A percentile compares a stretch with the other conserved stretches of the same genome.
phyloP scores from a whole-genome alignment of 345 rosid species.

The Aquilaria sinensis region DNA sequence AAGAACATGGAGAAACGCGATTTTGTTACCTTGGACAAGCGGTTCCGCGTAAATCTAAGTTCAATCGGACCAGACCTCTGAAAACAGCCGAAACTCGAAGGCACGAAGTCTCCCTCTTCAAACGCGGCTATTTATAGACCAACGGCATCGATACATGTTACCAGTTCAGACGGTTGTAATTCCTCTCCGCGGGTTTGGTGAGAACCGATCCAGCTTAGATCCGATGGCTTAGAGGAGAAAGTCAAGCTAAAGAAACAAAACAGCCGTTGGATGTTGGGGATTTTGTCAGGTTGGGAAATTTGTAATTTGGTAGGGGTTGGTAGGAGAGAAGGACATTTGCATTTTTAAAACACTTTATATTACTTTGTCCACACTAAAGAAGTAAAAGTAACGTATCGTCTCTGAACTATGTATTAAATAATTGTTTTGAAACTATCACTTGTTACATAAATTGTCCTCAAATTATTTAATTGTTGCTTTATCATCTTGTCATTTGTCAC shows the following conservation, averaged over 20 bases:
- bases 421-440: too few relatives aligned
- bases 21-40: constrained; percentile 10
- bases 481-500: too few relatives aligned
- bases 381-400: too few relatives aligned
- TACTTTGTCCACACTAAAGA: too few relatives aligned
- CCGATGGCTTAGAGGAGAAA: background rate
- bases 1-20: background rate
- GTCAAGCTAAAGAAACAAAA: background rate
- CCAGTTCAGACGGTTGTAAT: constrained; percentile 12
- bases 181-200: constrained; percentile 9
- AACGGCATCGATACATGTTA: constrained; percentile 9
- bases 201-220: constrained; percentile 2
- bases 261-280: constrained; percentile 17
- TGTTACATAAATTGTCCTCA: too few relatives aligned
- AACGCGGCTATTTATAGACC: constrained; percentile 20
- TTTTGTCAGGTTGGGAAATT: background rate
- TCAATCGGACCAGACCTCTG: constrained; percentile 15
- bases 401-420: too few relatives aligned
- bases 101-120: background rate
- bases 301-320: constrained; percentile 20
- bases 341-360: background rate
- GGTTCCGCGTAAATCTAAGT: constrained; percentile 10
- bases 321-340: constrained; percentile 23
- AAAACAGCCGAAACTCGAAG: constrained; percentile 3
- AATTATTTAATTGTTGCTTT: too few relatives aligned